These are phyloP conservation scores for Nicotiana paniculata DNA, from an alignment of 257 asterid genomes.

Conservation along the genomic window DNA sequence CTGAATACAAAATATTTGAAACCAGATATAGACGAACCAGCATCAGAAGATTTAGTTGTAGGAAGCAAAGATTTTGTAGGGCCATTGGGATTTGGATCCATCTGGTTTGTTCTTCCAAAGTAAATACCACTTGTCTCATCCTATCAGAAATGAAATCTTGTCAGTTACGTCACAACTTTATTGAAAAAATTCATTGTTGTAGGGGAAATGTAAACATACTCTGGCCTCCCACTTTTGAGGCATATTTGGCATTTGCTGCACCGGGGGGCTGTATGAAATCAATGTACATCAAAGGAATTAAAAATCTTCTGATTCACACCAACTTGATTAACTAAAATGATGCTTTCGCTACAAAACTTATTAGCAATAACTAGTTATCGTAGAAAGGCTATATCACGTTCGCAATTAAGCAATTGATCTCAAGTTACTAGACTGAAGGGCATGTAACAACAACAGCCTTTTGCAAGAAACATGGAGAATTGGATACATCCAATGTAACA, in stretches of 20 bases:
- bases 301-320: background rate
- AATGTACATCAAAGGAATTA: background rate
- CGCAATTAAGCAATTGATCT: too few relatives aligned
- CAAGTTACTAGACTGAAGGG: too few relatives aligned
- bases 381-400: background rate
- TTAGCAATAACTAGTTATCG: background rate
- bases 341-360: background rate
- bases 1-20: too few relatives aligned
- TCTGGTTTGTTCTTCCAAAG: too few relatives aligned
- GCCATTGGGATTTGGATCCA: background rate
- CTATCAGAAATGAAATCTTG: too few relatives aligned
- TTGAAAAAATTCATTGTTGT: too few relatives aligned
- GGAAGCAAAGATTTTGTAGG: background rate
- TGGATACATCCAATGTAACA: background rate
- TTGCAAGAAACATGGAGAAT: background rate
- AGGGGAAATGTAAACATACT: too few relatives aligned
- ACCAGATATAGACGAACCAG: background rate
- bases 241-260: too few relatives aligned
- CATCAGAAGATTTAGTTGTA: background rate
- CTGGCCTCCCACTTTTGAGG: too few relatives aligned
- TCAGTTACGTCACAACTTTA: too few relatives aligned
- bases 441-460: too few relatives aligned
- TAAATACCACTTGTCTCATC: too few relatives aligned
- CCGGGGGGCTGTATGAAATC: background rate
- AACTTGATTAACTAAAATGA: background rate